Percentiles rank a stretch among this genome's conserved stretches.
phyloP scores from a whole-genome alignment of 169 alveolate genomes.

The Plasmodium yoelii region DNA sequence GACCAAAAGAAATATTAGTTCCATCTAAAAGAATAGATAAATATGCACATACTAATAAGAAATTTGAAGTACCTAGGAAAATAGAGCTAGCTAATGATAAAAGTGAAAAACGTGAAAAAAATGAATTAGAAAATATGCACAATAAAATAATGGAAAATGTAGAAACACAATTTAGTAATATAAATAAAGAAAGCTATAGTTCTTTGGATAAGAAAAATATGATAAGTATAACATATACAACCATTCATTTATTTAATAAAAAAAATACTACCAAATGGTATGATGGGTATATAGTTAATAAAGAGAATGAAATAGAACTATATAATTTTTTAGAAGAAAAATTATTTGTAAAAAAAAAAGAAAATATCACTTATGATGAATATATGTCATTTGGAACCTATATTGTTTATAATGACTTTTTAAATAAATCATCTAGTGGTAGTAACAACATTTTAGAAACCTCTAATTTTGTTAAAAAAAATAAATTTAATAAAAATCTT shows the following conservation, averaged over 20 bases:
- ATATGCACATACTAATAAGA: constrained; percentile 20
- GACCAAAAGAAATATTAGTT: neutral
- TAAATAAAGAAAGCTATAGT: neutral
- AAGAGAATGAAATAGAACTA: constrained; percentile 9
- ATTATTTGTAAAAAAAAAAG: constrained; percentile 1
- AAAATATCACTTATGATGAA: constrained; percentile 17
- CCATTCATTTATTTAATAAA: constrained; percentile 7
- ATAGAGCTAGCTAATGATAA: neutral
- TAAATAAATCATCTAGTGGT: constrained; percentile 5
- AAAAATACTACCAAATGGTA: constrained; percentile 50
- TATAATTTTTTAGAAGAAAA: constrained; percentile 22
- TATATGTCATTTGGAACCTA: constrained; percentile 42
- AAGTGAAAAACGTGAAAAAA: neutral
- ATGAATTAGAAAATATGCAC: neutral
- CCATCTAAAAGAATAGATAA: neutral
- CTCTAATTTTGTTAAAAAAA: neutral
- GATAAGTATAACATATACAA: constrained; percentile 26
- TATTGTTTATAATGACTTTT: constrained; percentile 41
- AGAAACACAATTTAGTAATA: neutral
- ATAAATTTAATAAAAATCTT: neutral
- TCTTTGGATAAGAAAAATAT: neutral
- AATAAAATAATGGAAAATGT: neutral
- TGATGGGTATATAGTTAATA: constrained; percentile 40
- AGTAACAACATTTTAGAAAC: constrained; percentile 9
- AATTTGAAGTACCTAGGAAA: constrained; percentile 44